A percentile compares a stretch with the other conserved stretches of the same genome.
Conservation (phyloP, 2,329 filamentous ascomycete genomes). For the Pseudopyrenochaeta lycopersici region DNA sequence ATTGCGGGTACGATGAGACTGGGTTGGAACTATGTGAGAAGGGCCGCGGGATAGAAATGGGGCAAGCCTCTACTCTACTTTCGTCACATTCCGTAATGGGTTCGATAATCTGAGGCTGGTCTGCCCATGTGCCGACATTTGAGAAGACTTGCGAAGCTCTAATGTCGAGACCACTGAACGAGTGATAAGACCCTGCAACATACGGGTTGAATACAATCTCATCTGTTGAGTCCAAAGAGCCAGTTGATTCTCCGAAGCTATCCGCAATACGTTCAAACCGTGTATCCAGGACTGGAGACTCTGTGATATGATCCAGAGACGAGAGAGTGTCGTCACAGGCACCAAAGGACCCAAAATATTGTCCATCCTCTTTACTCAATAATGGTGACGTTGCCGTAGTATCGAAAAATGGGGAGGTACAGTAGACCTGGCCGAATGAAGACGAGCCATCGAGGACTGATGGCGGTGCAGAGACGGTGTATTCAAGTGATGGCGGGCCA, state of each 20-base stretch:
- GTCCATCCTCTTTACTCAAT: conserved; percentile 21
- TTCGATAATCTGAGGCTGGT: conserved; percentile 39
- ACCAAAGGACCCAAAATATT: conserved; percentile 35
- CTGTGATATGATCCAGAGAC: conserved; percentile 18
- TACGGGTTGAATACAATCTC: conserved; percentile 40
- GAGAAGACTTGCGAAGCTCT: conserved; percentile 39
- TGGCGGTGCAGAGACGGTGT: conserved; percentile 37
- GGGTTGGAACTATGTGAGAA: conserved; percentile 27
- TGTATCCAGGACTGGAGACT: conserved; percentile 36
- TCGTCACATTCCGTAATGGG: conserved; percentile 39
- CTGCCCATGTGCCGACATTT: conserved; percentile 40
- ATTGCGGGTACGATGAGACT: conserved; percentile 16
- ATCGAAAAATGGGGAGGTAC: conserved; percentile 36
- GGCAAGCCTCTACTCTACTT: conserved; percentile 21
- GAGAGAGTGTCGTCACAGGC: conserved; percentile 29
- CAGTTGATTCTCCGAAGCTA: conserved; percentile 19
- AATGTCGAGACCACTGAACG: conserved; percentile 41
- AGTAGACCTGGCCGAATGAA: conserved; percentile 31
- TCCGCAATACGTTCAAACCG: conserved; percentile 30
- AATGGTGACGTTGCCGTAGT: conserved; percentile 40
- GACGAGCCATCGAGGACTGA: conserved; percentile 38
- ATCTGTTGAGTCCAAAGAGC: conserved; percentile 32
- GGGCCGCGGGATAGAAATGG: conserved; percentile 42
- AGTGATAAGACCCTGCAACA: conserved; percentile 35
- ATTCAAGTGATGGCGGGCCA: conserved; percentile 36